Conservation (phyloP, 1,284 basidiomycete genomes). For the Melampsora larici-populina region DNA sequence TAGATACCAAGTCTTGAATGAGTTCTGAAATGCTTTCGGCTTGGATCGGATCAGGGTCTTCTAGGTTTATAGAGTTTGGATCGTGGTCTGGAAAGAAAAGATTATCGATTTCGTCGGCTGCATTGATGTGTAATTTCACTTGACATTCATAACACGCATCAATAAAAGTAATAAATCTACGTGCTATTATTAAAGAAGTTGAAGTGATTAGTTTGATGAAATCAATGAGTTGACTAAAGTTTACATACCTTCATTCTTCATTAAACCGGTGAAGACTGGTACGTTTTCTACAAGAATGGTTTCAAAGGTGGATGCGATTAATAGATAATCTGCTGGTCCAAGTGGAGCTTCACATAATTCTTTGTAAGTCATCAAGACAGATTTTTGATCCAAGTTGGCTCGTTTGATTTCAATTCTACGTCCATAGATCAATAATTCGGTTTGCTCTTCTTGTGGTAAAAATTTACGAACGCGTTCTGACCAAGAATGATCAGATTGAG, state of each 20-base stretch:
- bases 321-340: constrained; percentile 69
- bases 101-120: constrained; percentile 14
- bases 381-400: not conserved
- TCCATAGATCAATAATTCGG: constrained; percentile 32
- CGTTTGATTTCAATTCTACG: constrained; percentile 12
- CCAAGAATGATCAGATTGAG: not conserved
- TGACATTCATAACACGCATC: constrained; percentile 38
- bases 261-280: constrained; percentile 61
- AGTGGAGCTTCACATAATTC: constrained; percentile 53
- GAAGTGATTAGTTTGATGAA: not conserved
- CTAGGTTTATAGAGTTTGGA: not conserved
- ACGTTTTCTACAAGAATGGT: constrained; percentile 64
- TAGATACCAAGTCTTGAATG: constrained; percentile 14
- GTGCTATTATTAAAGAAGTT: not conserved
- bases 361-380: constrained; percentile 20
- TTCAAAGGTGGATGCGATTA: constrained; percentile 62
- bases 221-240: not conserved
- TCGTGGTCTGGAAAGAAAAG: constrained; percentile 27
- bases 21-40: constrained; percentile 28
- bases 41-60: constrained; percentile 10
- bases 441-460: not conserved
- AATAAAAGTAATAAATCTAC: constrained; percentile 32
- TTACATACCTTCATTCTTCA: constrained; percentile 63
- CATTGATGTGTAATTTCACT: constrained; percentile 16
- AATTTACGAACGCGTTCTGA: not conserved